Conservation (phyloP, 148 eudicot genomes). For the Bassia scoparia region DNA sequence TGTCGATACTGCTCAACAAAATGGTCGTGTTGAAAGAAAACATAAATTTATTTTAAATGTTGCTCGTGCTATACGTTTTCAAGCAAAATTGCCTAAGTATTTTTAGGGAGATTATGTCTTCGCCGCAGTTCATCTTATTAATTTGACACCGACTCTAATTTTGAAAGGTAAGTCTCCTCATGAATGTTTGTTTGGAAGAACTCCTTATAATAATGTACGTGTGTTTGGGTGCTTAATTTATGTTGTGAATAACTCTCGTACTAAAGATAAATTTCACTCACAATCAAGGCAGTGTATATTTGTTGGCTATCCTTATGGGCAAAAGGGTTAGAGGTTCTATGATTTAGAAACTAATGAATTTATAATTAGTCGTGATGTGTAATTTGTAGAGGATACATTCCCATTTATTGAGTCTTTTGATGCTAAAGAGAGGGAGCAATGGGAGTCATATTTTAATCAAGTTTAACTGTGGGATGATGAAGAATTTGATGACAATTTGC, state of each 20-base stretch:
- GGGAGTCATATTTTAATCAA: neutral
- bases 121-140: neutral
- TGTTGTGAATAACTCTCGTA: neutral
- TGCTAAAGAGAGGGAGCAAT: neutral
- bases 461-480: neutral
- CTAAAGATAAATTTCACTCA: neutral
- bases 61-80: no score
- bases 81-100: no score
- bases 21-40: no score
- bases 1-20: no score
- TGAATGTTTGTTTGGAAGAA: neutral
- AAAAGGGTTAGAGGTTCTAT: no score
- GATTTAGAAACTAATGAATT: neutral
- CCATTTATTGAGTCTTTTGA: neutral
- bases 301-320: no score
- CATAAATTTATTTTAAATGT: no score
- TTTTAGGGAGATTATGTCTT: neutral
- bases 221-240: neutral
- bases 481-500: no score
- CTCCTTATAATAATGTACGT: neutral
- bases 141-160: neutral
- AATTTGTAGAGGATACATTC: neutral
- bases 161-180: neutral
- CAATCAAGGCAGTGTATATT: neutral
- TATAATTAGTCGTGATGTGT: neutral